These are phyloP conservation scores for Auricularia sp. DNA, from an alignment of 768 basidiomycete genomes.

Conservation along the genomic window DNA sequence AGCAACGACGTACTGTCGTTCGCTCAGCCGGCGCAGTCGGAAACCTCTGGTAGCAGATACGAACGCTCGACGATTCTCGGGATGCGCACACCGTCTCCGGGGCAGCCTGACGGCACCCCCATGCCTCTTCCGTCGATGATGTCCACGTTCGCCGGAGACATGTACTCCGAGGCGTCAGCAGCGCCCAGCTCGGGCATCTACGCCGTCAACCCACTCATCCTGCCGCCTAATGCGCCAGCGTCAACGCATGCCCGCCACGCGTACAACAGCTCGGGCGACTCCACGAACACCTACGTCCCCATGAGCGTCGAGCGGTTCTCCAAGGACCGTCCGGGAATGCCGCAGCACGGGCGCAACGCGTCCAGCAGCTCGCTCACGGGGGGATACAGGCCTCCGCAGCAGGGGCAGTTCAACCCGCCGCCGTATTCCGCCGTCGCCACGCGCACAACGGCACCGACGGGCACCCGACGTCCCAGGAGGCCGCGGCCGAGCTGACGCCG, in stretches of 20 bases:
- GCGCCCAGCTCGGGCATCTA: not conserved
- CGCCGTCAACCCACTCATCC: not conserved
- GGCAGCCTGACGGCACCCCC: too few species aligned
- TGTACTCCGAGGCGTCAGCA: not conserved
- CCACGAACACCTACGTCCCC: not conserved
- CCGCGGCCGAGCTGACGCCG: too few species aligned
- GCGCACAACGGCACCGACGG: not conserved
- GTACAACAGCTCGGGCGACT: not conserved
- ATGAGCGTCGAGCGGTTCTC: not conserved
- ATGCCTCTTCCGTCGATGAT: too few species aligned
- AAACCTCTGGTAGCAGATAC: not conserved
- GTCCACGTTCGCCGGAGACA: too few species aligned
- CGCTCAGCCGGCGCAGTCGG: not conserved
- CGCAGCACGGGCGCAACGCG: not conserved
- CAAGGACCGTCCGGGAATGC: not conserved
- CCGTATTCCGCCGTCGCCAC: not conserved
- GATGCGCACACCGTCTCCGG: too few species aligned
- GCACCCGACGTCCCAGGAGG: too few species aligned
- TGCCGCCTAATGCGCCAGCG: not conserved
- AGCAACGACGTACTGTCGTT: not conserved
- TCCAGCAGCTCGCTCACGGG: too few species aligned
- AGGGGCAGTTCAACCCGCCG: not conserved
- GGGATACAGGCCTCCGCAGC: too few species aligned
- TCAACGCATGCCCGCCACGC: not conserved
- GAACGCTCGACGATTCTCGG: too few species aligned